Base-by-base conservation (phyloP, 805 yeast species). In the Saccharomyces paradoxus region DNA sequence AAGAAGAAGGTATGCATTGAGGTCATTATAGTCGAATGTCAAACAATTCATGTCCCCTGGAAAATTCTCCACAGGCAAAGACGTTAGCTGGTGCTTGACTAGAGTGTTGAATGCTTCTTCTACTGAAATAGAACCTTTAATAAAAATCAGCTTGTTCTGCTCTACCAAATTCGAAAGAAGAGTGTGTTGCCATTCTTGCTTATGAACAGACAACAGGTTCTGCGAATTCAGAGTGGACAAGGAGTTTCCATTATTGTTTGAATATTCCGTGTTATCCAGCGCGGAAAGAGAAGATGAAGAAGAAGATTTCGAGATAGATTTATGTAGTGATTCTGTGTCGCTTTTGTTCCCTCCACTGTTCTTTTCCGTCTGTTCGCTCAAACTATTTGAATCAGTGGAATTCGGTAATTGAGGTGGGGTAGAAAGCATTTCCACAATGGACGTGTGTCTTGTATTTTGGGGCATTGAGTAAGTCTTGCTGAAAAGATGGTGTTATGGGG, bases 21-120 rank as follows among this genome's bases (percentile, higher is more conserved):
- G 77, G 71, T 92, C 97, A 24, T 92, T 80, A 71, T 89, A 92
- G 70, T 92, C 98, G 68, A 91, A 91, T 0, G 96, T 86, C 56
- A 86, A 77, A 62, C 90, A 87, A 59, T 84, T 80, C 54, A 82
- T 71, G 58, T 81, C 87, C 51, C 76, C 74, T 2, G 74, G 71
- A 56, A 63, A 73, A 48, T 76, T 74, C 56, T 77, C 79, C 22
- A 92, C 92, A 0, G 98, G 98, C 55, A 92, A 74, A 9, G 94
- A 85, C 1, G 97, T 91, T 64, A 92, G 78, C 56, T 86, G 82
- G 69, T 90, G 79, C 29, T 77, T 72, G 30, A 80, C 77, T 64
- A 92, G 76, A 2, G 84, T 82, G 63, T 90, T 89, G 73, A 87
- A 92, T 3, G 97, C 97, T 52, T 82, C 77, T 68, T 91, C 97